phyloP scores from a whole-genome alignment of 139 green algal species.

The Chlorella sp. region DNA sequence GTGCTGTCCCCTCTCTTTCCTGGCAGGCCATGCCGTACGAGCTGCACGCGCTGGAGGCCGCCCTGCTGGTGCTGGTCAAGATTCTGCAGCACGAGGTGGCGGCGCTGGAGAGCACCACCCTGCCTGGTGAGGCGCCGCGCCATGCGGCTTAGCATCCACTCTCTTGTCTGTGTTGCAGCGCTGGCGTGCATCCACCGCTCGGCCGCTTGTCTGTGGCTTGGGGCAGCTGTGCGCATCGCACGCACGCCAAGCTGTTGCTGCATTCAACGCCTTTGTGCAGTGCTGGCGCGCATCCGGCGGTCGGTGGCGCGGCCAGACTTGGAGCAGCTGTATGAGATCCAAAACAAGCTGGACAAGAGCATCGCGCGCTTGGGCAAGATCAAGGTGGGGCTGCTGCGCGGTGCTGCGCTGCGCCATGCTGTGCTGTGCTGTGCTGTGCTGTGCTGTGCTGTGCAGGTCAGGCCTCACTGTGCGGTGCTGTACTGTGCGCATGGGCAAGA shows the following conservation, averaged over 20 bases:
- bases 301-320: slow-evolving; percentile 23
- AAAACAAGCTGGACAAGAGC: slow-evolving; percentile 30
- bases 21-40: slow-evolving; percentile 43
- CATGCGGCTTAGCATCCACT: no score
- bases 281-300: slow-evolving; percentile 31
- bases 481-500: neutral
- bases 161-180: neutral
- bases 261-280: no score
- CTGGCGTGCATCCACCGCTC: neutral
- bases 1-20: no score
- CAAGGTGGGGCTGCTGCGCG: slow-evolving; percentile 9
- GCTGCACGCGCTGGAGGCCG: slow-evolving; percentile 41
- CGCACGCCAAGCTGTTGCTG: no score
- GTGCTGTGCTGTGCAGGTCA: neutral
- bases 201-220: no score
- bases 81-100: slow-evolving; percentile 19
- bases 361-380: slow-evolving; percentile 15
- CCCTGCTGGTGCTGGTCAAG: slow-evolving; percentile 33
- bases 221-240: no score
- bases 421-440: neutral
- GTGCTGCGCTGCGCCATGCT: neutral
- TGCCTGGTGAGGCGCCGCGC: neutral
- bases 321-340: slow-evolving; percentile 37
- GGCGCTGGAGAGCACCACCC: slow-evolving; percentile 13
- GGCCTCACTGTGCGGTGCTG: neutral